Base-by-base conservation (phyloP, 257 asterid species). In the Scutellaria baicalensis region DNA sequence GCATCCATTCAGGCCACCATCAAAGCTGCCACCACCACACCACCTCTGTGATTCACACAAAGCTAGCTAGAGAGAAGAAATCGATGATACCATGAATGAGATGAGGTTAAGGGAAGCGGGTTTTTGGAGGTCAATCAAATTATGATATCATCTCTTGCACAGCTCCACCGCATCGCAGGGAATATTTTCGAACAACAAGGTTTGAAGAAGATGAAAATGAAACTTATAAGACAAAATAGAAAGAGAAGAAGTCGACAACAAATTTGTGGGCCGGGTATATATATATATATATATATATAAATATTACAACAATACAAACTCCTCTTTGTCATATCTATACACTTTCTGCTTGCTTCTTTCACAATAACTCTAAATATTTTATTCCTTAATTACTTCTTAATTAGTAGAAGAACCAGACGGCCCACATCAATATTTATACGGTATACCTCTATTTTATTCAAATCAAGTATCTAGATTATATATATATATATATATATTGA, bases 161-260 rank as follows among this genome's bases (percentile, higher is more conserved):
- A 75, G 77, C 65, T 76, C 20, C 56, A 45, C 17, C 66, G 20
- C n/a, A n/a, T n/a, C n/a, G n/a, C 52, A 59, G 56, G 52, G 74
- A 69, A 78, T 73, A 75, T 74, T 76, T 66, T 56, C 27, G 64
- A 16, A 27, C 74, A 6, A 68, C 80, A 59, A 76, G 79, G 75
- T 62, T 73, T 76, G 80, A 55, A 72, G 80, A 82, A 79, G 82
- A 78, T 77, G 66, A 60, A 80, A 77, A 72, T 68, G n/a, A 27
- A 27, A 27, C 66, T 61, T n/a, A n/a, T n/a, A 66, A 45, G 83
- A 82, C 87, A 79, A 77, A 81, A 73, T 40, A 60, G 83, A 62
- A 77, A 68, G 42, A 63, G 77, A 51, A 36, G 20, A 43, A 54
- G 59, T 52, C 48, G 39, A 57, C 64, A 64, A 38, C 54, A 33